Base-by-base conservation (phyloP, 1,139 yeast genomes). In the Suhomyces guaymorum region DNA sequence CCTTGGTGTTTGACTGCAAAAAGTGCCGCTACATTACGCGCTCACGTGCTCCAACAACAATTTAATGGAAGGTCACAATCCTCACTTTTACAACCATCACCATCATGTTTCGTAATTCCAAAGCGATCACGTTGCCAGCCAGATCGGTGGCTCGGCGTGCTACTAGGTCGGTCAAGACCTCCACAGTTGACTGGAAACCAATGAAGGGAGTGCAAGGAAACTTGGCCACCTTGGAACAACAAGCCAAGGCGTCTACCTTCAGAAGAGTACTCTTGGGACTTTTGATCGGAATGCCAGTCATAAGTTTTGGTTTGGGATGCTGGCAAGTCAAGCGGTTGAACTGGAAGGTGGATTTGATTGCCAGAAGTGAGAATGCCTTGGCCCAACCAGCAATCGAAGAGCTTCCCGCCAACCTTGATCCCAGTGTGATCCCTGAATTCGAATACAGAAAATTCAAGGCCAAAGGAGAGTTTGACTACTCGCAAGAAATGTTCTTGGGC, bases 331-430 rank as follows among this genome's bases (percentile, higher is more conserved):
- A 78, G 49, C 70, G 99, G 45, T 65, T 92, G 37, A 69, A 78
- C 41, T 92, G 98, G 98, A 94, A 94, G 58, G 82, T 80, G n/a
- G 77, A 80, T 37, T 68, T 92, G 43, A 85, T 94, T 43, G 81
- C 95, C 5, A 73, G 75, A 28, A 81, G 94, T 53, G 97, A 92
- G 56, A 86, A 87, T 48, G 69, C 89, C 43, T 66, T 92, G 42
- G 82, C 92, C 0, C 75, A 76, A 40, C 80, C 82, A 2, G 85
- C 96, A 0, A 63, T 84, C 25, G 65, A 59, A 2, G 80, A 79
- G 8, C 61, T 92, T 24, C 97, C 97, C 0, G 70, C 73, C 26
- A 57, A 65, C 13, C 56, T 80, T 20, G 74, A 75, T 9, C 79
- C 82, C 9, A 72, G 70, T 9, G 80, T 75, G 18, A 59, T 76